phyloP scores from a whole-genome alignment of 78 protist genomes.

The Isochrysis galbana region DNA sequence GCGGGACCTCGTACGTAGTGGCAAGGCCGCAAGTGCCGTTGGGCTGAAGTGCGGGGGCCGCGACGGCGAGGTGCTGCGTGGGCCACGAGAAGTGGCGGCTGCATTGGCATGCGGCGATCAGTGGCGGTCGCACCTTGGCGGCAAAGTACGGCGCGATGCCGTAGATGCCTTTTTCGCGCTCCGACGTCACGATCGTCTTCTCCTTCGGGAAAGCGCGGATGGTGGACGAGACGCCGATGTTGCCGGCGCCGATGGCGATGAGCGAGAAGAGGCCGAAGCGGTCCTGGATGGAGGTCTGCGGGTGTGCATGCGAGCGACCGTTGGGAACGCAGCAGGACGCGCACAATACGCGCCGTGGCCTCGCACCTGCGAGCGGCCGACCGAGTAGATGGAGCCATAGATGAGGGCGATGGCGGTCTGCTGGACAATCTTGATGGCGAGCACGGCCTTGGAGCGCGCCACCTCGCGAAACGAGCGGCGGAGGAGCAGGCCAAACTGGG shows the following conservation, averaged over 20 bases:
- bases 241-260: slow-evolving; percentile 30
- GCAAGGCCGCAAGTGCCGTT: no score
- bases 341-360: no score
- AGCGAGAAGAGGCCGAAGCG: slow-evolving; percentile 27
- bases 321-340: no score
- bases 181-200: not conserved
- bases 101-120: no score
- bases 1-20: no score
- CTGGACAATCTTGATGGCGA: not conserved
- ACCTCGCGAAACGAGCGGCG: not conserved
- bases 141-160: not conserved
- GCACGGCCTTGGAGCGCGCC: not conserved
- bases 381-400: no score
- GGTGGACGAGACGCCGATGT: not conserved
- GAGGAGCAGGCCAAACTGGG: not conserved
- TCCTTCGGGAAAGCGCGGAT: slow-evolving; percentile 26
- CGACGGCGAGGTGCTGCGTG: no score
- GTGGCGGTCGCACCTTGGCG: not conserved
- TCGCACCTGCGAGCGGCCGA: no score
- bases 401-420: not conserved
- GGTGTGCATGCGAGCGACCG: not conserved
- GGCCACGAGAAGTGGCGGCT: no score
- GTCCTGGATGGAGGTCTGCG: slow-evolving; percentile 27
- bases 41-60: no score
- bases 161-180: not conserved